Percentiles rank a stretch among this genome's conserved stretches.
Evolutionary conservation across 1,284 basidiomycete genomes (phyloP).

Genomic region (Entoloma clypeatum): DNA sequence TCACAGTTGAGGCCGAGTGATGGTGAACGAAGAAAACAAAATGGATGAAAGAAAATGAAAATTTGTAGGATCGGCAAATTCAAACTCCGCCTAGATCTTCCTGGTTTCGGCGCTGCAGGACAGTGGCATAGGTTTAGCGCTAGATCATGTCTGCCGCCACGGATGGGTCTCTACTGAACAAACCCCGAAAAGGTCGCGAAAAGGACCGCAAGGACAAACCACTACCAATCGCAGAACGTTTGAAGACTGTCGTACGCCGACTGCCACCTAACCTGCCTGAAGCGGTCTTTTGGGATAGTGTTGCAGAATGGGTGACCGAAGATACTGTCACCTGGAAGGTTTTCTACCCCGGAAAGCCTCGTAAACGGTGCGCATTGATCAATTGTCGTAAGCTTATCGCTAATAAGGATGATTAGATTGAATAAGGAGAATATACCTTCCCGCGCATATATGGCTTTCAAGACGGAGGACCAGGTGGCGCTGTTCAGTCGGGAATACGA

Average conservation of each 20-base stretch:
- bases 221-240: conserved; percentile 43
- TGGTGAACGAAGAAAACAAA: conserved; percentile 6
- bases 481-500: conserved; percentile 84
- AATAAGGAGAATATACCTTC: conserved; percentile 83
- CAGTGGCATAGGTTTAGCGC: neutral
- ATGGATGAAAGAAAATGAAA: conserved; percentile 5
- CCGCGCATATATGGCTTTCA: conserved; percentile 92
- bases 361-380: conserved; percentile 54
- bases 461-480: conserved; percentile 65
- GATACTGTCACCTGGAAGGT: conserved; percentile 67
- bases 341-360: conserved; percentile 67
- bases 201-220: conserved; percentile 26
- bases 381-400: neutral
- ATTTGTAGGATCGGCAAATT: neutral
- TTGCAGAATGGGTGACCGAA: conserved; percentile 79
- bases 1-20: conserved; percentile 17
- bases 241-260: conserved; percentile 87
- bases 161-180: conserved; percentile 23
- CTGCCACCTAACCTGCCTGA: conserved; percentile 92
- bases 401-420: conserved; percentile 37
- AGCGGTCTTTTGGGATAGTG: conserved; percentile 90
- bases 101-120: neutral
- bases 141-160: conserved; percentile 11
- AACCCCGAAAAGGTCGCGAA: conserved; percentile 33
- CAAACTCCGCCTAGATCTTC: conserved; percentile 6